Evolutionary conservation across 108 stramenopile species (phyloP), one percentile per base, ranked within the genome.

Genomic region (Pseudonitzschia pungens): DNA sequence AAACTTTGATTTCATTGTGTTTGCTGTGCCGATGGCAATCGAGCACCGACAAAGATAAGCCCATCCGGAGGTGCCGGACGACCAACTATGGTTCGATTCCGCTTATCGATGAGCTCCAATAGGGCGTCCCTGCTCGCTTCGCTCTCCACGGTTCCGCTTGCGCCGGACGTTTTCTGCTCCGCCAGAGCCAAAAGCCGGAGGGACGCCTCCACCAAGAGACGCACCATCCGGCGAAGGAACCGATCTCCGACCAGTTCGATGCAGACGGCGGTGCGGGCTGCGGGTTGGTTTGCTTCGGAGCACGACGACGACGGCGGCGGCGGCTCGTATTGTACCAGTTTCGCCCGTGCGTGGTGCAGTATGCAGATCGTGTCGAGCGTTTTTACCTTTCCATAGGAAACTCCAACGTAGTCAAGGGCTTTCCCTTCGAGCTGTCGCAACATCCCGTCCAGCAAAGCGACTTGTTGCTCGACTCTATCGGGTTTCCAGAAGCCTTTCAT

Each of bases 191-290:
- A 54, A 20, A 87, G 75, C 40, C 80, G 64, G 28, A 92, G 12
- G 36, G 80, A 80, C 10, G 87, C 86, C 11, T 86, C 81, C 24
- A 88, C 87, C 22, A 92, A 66, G 36, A 90, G 80, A 27, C 91
- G 87, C 7, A 92, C 87, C 89, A 88, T 88, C 4, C 91, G 79
- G 18, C 91, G 86, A 60, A 92, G 83, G 69, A 92, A 92, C 57
- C 91, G 82, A 79, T 90, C 70, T 28, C 87, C 91, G 20, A 88
- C 85, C 32, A 92, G 56, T 58, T 90, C 84, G 56, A 92, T 84
- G 59, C 86, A 89, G 14, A 92, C 43, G 28, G 86, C 86, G 56
- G 56, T 42, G 56, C 45, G 5, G 16, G 29, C 8, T 24, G 27
- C 29, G 29, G 29, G 20, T 8, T 48, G 36, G 4, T 48, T 11